These are phyloP conservation scores for Apiotrichum sp. DNA, from an alignment of 1,284 basidiomycete species.

Conservation along the genomic window DNA sequence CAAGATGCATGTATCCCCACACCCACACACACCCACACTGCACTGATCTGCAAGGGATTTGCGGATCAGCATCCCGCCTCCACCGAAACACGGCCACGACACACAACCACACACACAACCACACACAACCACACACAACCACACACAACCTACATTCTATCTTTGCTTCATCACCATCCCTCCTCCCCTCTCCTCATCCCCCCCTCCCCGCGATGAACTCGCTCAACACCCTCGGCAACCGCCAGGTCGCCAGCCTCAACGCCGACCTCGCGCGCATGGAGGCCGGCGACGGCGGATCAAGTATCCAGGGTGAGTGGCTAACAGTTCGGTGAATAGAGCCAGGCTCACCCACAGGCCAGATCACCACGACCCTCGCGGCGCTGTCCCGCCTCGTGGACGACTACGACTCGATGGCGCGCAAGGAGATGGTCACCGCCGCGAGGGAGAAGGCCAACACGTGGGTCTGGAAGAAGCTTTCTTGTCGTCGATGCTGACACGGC, in stretches of 20 bases:
- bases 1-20: too few species aligned
- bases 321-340: not conserved
- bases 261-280: conserved; percentile 75
- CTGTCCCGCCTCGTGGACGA: conserved; percentile 89
- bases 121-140: too few species aligned
- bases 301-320: conserved; percentile 64
- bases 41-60: not conserved
- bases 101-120: too few species aligned
- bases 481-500: too few species aligned
- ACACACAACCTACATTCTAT: too few species aligned
- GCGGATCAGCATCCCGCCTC: too few species aligned
- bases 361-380: conserved; percentile 85
- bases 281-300: conserved; percentile 69
- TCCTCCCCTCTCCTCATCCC: too few species aligned
- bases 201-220: conserved; percentile 65
- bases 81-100: too few species aligned
- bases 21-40: too few species aligned
- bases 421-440: conserved; percentile 88
- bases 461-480: conserved; percentile 23
- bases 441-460: conserved; percentile 89
- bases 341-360: conserved; percentile 62
- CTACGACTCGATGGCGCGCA: conserved; percentile 89
- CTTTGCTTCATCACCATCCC: too few species aligned
- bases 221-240: conserved; percentile 82
- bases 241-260: conserved; percentile 82